These are phyloP conservation scores for Kandelia obovata DNA, from an alignment of 345 rosid genomes.

Conservation along the genomic window DNA sequence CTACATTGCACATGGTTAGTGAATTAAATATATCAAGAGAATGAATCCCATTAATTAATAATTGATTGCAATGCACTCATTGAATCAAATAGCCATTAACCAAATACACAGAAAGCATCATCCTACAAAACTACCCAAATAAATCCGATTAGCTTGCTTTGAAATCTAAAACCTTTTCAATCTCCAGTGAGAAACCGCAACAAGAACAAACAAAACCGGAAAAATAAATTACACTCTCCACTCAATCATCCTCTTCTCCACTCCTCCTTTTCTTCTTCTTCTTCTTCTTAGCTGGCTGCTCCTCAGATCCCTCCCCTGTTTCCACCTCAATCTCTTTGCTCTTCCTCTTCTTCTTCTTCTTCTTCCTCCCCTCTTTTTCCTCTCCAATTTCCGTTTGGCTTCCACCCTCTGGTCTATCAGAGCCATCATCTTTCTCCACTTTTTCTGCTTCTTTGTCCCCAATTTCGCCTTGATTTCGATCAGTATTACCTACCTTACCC, in stretches of 20 bases:
- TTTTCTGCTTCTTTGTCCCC: constrained; percentile 9
- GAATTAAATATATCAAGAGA: background rate
- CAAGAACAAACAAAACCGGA: background rate
- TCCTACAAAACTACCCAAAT: background rate
- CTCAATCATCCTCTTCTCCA: constrained; percentile 5
- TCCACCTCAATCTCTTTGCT: constrained; percentile 22
- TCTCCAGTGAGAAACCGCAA: background rate
- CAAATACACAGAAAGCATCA: background rate
- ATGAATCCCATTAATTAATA: background rate
- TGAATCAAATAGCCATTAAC: constrained; percentile 1
- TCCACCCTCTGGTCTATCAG: background rate
- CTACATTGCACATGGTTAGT: background rate
- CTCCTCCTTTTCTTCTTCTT: constrained; percentile 30
- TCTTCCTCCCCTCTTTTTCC: constrained; percentile 9
- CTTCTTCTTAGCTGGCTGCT: constrained; percentile 40
- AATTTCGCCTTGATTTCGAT: constrained; percentile 14
- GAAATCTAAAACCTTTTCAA: background rate
- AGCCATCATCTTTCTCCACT: background rate
- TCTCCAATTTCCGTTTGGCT: background rate
- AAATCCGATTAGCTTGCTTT: constrained; percentile 4
- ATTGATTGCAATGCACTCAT: background rate
- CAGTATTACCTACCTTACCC: background rate
- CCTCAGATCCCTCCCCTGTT: constrained; percentile 23
- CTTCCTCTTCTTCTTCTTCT: constrained; percentile 20
- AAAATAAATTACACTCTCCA: background rate